Percentiles rank a stretch among this genome's conserved stretches.
Evolutionary conservation across 1,139 yeast genomes (phyloP).

Genomic region (Arxiozyma slooffiae): DNA sequence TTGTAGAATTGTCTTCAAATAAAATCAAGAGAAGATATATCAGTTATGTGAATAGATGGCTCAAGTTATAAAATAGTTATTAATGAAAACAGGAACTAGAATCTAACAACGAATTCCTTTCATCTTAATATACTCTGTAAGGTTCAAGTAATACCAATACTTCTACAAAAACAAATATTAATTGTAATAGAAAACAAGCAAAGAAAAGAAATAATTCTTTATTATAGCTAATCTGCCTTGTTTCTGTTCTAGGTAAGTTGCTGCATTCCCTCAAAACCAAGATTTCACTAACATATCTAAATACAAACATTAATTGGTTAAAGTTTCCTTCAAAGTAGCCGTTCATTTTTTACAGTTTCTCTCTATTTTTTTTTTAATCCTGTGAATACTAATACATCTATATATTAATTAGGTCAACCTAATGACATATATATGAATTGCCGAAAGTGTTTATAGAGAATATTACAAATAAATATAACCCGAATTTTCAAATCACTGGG

Average conservation of each 20-base stretch:
- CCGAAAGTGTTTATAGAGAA: background rate
- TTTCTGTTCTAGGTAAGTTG: background rate
- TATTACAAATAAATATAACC: background rate
- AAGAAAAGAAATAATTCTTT: background rate
- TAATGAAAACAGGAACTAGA: too few species aligned
- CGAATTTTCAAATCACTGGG: background rate
- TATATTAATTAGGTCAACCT: background rate
- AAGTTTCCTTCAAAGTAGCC: background rate
- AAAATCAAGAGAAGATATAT: background rate
- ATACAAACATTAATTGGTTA: background rate
- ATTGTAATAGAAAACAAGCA: background rate
- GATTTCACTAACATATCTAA: background rate
- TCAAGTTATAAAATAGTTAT: background rate
- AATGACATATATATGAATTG: conserved; percentile 1
- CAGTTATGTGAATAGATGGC: background rate
- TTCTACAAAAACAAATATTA: background rate
- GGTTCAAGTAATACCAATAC: background rate
- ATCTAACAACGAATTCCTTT: background rate
- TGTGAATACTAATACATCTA: background rate
- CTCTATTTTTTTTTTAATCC: background rate
- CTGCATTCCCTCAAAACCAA: background rate
- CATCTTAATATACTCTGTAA: background rate
- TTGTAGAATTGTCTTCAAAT: background rate
- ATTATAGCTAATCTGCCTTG: background rate
- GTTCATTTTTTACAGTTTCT: background rate